These are phyloP conservation scores for Trichoderma arundinaceum DNA, from an alignment of 2,329 filamentous ascomycete genomes.

Conservation along the genomic window DNA sequence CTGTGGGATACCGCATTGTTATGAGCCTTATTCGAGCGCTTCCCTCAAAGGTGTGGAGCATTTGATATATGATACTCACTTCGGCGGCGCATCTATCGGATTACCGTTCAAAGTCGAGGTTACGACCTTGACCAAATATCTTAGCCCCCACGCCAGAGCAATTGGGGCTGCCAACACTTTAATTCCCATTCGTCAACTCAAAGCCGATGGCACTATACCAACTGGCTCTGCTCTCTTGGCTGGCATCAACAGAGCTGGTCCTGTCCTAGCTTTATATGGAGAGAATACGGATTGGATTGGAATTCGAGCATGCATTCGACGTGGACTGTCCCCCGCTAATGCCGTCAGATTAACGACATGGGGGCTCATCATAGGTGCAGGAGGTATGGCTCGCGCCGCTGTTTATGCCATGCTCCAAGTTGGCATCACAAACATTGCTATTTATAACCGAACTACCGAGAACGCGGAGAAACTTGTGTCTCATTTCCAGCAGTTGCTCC, in stretches of 20 bases:
- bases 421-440: conserved; percentile 22
- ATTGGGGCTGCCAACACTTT: conserved; percentile 28
- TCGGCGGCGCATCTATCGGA: conserved; percentile 26
- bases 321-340: conserved; percentile 17
- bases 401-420: conserved; percentile 26
- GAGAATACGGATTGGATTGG: conserved; percentile 27
- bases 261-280: conserved; percentile 11
- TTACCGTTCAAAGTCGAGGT: conserved; percentile 24
- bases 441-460: conserved; percentile 12
- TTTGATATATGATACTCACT: conserved; percentile 16
- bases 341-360: conserved; percentile 13
- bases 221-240: conserved; percentile 78
- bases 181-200: conserved; percentile 23
- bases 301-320: conserved; percentile 20
- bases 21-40: conserved; percentile 17
- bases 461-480: conserved; percentile 17
- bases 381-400: conserved; percentile 21
- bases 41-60: conserved; percentile 12
- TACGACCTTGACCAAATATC: conserved; percentile 18
- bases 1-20: conserved; percentile 16
- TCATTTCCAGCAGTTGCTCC: conserved; percentile 14
- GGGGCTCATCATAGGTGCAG: conserved; percentile 17
- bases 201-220: conserved; percentile 13
- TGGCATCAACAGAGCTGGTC: conserved; percentile 65
- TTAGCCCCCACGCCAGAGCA: conserved; percentile 21